phyloP scores from a whole-genome alignment of 1,284 basidiomycete genomes.

The Singerocomus rubriflavus region DNA sequence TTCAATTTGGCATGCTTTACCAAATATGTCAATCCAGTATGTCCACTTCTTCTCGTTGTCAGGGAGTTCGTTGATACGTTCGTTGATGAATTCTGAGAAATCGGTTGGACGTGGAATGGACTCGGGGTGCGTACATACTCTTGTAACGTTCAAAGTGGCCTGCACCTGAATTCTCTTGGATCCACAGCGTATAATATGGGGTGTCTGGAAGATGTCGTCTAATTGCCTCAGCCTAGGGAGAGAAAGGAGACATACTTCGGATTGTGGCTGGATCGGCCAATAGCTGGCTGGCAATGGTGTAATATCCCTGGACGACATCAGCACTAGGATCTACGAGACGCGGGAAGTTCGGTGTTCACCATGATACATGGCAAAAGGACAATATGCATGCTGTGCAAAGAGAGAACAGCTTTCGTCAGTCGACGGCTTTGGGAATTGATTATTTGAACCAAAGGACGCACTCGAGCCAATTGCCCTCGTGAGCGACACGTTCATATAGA shows the following conservation, averaged over 20 bases:
- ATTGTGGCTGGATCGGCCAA: background rate
- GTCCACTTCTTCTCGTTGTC: background rate
- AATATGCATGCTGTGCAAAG: background rate
- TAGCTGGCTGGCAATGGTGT: background rate
- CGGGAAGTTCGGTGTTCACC: background rate
- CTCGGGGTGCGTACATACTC: background rate
- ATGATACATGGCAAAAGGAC: background rate
- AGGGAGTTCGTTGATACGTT: background rate
- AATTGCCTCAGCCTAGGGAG: background rate
- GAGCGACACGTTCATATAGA: background rate
- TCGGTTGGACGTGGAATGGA: background rate
- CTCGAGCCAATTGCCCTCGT: background rate
- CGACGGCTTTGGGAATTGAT: too few relatives aligned
- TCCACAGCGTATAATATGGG: background rate
- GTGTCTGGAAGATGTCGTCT: background rate
- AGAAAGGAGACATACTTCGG: background rate
- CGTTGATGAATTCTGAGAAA: background rate
- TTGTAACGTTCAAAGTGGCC: background rate
- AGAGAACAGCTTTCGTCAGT: background rate
- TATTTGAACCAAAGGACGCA: background rate
- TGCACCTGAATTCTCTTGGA: background rate
- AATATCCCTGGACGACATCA: background rate
- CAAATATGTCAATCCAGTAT: background rate
- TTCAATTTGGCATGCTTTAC: background rate
- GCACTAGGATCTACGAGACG: background rate